Evolutionary conservation across 2,329 filamentous ascomycete genomes (phyloP).

Genomic region (Pochonia chlamydosporia): DNA sequence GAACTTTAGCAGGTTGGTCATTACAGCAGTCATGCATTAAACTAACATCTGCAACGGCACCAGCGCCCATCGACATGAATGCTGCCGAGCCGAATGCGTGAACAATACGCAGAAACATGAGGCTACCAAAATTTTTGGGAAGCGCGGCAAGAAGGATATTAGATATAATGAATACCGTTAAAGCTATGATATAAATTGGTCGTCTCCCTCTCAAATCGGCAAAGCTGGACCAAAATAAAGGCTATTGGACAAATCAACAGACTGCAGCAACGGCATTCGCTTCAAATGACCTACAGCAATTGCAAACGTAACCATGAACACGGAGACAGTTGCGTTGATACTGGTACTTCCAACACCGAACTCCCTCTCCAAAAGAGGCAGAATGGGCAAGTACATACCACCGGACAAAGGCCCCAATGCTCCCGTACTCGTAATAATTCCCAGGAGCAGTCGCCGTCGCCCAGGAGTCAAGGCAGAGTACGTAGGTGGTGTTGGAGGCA

Average conservation of each 20-base stretch:
- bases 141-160: slow-evolving; percentile 32
- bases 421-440: slow-evolving; percentile 32
- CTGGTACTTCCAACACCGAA: slow-evolving; percentile 28
- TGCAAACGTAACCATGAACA: slow-evolving; percentile 39
- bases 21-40: neutral
- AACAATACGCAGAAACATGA: slow-evolving; percentile 33
- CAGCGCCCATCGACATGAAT: slow-evolving; percentile 35
- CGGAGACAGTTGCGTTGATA: slow-evolving; percentile 37
- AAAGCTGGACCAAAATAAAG: slow-evolving; percentile 34
- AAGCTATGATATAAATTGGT: slow-evolving; percentile 32
- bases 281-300: slow-evolving; percentile 21
- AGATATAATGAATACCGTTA: slow-evolving; percentile 31
- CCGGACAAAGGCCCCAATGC: slow-evolving; percentile 38
- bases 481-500: slow-evolving; percentile 8
- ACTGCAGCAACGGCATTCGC: neutral
- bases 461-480: slow-evolving; percentile 32
- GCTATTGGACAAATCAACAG: slow-evolving; percentile 14
- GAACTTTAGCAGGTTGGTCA: neutral
- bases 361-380: slow-evolving; percentile 29
- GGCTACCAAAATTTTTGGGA: slow-evolving; percentile 29
- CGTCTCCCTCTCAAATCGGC: slow-evolving; percentile 34
- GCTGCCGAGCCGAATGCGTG: slow-evolving; percentile 37
- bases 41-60: slow-evolving; percentile 33
- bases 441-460: slow-evolving; percentile 30
- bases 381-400: slow-evolving; percentile 36